Evolutionary conservation across 73 alveolate genomes (phyloP), one percentile per base, ranked within the genome.

Genomic region (Tetrahymena borealis): DNA sequence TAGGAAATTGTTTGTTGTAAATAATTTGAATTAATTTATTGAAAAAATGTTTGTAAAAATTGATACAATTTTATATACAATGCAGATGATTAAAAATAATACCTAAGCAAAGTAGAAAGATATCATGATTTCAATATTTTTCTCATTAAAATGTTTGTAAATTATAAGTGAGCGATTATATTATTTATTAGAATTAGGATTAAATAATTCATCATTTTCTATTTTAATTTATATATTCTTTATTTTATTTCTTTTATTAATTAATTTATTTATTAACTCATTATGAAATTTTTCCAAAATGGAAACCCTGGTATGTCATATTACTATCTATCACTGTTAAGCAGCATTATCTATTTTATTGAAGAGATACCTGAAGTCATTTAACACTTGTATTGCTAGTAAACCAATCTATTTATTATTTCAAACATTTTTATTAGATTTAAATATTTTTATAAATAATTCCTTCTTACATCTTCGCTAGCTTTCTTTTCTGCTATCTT

Each of bases 381-480:
- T 60, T 35, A 60, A 60, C 3, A 60, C 85, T 18, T 24, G 31
- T 24, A 24, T 60, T 15, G 85, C 85, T 60, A 60, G 35, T 35
- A 24, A 35, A 20, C 85, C 85, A 60, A 60, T 60, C 85, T 60
- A 1, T 18, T 41, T 41, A 41, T 41, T 7, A 1, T 3, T 41
- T 42, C 24, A 15, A 6, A 6, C n/a, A n/a, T 1, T n/a, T 24
- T 60, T 18, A 60, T 10, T 20, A n/a, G 38, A 18, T 60, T 60
- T 24, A 7, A 60, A 24, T 18, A 24, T 3, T 60, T n/a, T 15
- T 0, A 2, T 2, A 60, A 60, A 24, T 60, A 0, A 60, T 2
- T n/a, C n/a, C n/a, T n/a, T n/a, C n/a, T 18, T 60, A 93, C 78
- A 79, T 93, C 95, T 39, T 93, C 95, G n/a, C 79, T 85, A 33